Conservation (phyloP, 257 asterid genomes). For the Primulina tabacum region DNA sequence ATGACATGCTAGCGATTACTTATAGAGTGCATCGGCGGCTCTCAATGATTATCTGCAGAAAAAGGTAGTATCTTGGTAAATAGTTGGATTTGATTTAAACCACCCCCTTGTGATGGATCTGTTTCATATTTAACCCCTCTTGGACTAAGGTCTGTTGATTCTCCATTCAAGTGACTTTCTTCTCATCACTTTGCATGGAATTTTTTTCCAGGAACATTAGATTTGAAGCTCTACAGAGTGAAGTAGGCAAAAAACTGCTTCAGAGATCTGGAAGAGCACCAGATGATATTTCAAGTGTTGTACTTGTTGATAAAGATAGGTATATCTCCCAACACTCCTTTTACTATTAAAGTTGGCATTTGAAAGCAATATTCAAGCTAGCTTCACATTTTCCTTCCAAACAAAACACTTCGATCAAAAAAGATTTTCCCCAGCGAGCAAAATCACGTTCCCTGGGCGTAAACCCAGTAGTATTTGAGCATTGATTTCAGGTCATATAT, state of each 20-base stretch:
- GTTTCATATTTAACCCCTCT: background rate
- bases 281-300: constrained; percentile 96
- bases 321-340: constrained; percentile 22
- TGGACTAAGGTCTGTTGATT: background rate
- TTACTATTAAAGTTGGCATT: background rate
- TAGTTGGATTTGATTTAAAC: no score
- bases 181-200: constrained; percentile 14
- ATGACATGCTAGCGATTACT: no score
- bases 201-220: constrained; percentile 61
- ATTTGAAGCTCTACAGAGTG: constrained; percentile 90
- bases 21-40: no score
- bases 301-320: constrained; percentile 84
- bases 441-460: background rate
- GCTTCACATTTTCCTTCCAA: constrained; percentile 4
- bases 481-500: constrained; percentile 62
- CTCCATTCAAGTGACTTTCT: background rate
- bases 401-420: background rate
- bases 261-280: constrained; percentile 93
- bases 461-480: constrained; percentile 16
- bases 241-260: constrained; percentile 74
- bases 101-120: no score
- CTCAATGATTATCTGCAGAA: no score
- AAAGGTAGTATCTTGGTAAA: no score
- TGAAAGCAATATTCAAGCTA: no score
- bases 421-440: no score